phyloP scores from a whole-genome alignment of 2,329 filamentous ascomycete genomes.

The Sarocladiaceae sp. region DNA sequence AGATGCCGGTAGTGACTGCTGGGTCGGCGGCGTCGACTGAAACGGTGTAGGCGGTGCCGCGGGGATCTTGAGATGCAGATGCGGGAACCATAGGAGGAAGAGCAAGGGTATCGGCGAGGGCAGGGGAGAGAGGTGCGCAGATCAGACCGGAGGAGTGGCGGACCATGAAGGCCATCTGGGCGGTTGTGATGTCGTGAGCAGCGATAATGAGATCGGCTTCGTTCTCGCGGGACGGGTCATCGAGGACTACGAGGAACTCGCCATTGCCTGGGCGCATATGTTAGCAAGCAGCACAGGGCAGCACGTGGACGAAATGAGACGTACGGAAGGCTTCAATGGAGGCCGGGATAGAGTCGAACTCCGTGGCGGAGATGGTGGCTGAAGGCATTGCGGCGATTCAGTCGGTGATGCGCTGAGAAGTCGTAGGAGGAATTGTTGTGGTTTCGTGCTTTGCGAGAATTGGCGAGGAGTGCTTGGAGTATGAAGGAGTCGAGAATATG shows the following conservation, averaged over 20 bases:
- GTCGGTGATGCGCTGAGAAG: not conserved
- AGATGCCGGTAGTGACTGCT: slow-evolving; percentile 82
- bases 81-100: slow-evolving; percentile 82
- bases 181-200: slow-evolving; percentile 74
- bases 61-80: slow-evolving; percentile 66
- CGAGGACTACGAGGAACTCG: slow-evolving; percentile 94
- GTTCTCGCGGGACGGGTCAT: slow-evolving; percentile 89
- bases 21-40: slow-evolving; percentile 75
- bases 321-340: slow-evolving; percentile 61
- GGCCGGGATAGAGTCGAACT: slow-evolving; percentile 64
- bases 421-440: not conserved
- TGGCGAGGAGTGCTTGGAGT: no score
- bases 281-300: not conserved
- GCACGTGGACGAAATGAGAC: slow-evolving; percentile 21
- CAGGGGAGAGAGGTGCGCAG: slow-evolving; percentile 75
- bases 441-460: no score
- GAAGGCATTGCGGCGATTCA: slow-evolving; percentile 40
- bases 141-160: slow-evolving; percentile 87
- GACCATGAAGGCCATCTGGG: slow-evolving; percentile 95
- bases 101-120: slow-evolving; percentile 64
- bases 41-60: slow-evolving; percentile 89
- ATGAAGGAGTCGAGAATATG: not conserved
- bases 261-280: slow-evolving; percentile 55
- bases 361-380: slow-evolving; percentile 42
- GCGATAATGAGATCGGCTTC: slow-evolving; percentile 98